A percentile compares a stretch with the other conserved stretches of the same genome.
These are phyloP conservation scores for Penicillium longicatenatum DNA, from an alignment of 495 filamentous ascomycete genomes.

Conservation along the genomic window DNA sequence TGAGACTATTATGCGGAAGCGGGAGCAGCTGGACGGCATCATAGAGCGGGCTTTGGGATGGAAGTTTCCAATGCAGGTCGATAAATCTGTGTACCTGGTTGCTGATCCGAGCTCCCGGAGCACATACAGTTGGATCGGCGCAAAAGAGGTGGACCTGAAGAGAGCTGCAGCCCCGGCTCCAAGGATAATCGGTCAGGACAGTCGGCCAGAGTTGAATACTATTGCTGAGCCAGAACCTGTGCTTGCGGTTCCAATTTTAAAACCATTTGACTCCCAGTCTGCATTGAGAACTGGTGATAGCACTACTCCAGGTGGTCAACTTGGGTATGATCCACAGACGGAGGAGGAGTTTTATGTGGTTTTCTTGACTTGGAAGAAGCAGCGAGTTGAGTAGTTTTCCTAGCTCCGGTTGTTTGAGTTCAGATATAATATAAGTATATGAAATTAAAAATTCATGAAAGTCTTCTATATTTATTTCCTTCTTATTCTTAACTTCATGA, in stretches of 20 bases:
- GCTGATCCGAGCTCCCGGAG: conserved; percentile 8
- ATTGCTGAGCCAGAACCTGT: background rate
- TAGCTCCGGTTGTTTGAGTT: no score
- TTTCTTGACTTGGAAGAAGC: conserved; percentile 13
- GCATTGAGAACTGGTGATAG: background rate
- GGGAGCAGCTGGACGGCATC: conserved; percentile 16
- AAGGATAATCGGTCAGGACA: background rate
- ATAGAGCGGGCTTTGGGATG: conserved; percentile 10
- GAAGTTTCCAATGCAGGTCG: conserved; percentile 14
- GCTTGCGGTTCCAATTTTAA: background rate
- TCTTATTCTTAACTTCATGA: no score
- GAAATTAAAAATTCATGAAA: no score
- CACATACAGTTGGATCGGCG: conserved; percentile 16
- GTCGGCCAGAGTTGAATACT: background rate
- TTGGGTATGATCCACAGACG: background rate
- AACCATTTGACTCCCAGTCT: background rate
- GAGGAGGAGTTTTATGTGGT: conserved; percentile 6
- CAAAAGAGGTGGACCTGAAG: conserved; percentile 14
- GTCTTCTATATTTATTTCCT: no score
- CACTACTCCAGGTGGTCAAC: background rate
- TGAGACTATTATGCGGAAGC: conserved; percentile 19
- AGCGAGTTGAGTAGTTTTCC: background rate
- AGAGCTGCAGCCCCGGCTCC: background rate
- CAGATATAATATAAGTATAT: no score
- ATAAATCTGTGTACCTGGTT: conserved; percentile 5